Evolutionary conservation across 176 grass and related monocot genomes (phyloP).

Genomic region (Typha latifolia): DNA sequence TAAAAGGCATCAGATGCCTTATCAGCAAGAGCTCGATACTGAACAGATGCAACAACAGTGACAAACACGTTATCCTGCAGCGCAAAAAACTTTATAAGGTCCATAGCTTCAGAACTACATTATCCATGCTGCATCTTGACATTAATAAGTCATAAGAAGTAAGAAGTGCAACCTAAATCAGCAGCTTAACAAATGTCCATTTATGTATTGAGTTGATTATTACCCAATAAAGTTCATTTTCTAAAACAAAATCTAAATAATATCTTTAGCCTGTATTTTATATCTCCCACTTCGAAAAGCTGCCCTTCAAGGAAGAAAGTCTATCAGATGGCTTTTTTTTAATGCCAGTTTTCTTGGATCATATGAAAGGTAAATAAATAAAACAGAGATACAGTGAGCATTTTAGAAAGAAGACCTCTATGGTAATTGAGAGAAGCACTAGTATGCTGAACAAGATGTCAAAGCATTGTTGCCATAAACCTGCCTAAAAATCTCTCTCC

Average conservation of each 20-base stretch:
- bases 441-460: background rate
- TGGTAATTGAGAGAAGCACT: background rate
- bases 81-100: background rate
- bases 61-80: constrained; percentile 92
- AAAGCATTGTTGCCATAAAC: background rate
- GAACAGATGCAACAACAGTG: constrained; percentile 82
- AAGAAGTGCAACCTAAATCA: background rate
- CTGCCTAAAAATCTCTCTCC: background rate
- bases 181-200: background rate
- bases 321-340: background rate
- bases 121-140: background rate
- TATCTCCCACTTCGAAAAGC: background rate
- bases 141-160: background rate
- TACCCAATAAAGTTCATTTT: background rate
- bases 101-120: background rate
- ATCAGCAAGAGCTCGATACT: constrained; percentile 63
- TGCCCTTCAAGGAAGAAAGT: background rate
- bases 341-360: background rate
- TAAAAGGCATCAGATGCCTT: constrained; percentile 88
- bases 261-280: background rate
- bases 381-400: background rate
- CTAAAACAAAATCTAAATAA: background rate
- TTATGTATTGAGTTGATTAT: background rate
- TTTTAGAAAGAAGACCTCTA: background rate
- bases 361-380: background rate